Percentiles rank a stretch among this genome's conserved stretches.
These are phyloP conservation scores for Erodium trifolium DNA, from an alignment of 441 rosid genomes.

Conservation along the genomic window DNA sequence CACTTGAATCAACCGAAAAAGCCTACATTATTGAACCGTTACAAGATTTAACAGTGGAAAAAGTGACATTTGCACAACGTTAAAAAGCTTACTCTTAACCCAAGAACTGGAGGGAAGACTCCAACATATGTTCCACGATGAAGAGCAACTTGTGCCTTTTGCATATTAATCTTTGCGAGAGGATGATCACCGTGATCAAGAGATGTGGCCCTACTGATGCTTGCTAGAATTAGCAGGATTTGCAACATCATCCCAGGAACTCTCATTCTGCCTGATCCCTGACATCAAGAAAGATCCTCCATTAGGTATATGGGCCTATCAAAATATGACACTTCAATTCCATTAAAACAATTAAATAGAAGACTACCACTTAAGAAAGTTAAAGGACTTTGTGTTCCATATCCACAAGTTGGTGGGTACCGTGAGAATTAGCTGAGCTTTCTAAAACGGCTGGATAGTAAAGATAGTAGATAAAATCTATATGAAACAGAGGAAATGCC, in stretches of 20 bases:
- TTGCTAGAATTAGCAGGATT: slow-evolving; percentile 32
- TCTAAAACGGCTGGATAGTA: background rate
- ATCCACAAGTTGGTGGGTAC: background rate
- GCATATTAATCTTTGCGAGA: slow-evolving; percentile 51
- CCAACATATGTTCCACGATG: slow-evolving; percentile 37
- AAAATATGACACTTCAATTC: background rate
- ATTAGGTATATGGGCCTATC: background rate
- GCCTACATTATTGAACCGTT: background rate
- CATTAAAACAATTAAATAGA: background rate
- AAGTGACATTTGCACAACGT: background rate
- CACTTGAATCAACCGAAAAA: background rate
- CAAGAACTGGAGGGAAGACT: slow-evolving; percentile 57
- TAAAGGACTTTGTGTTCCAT: background rate
- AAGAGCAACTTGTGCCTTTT: slow-evolving; percentile 33
- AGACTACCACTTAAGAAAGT: background rate
- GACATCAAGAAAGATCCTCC: slow-evolving; percentile 12
- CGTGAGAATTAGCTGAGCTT: background rate
- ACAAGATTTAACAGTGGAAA: background rate
- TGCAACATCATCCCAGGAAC: slow-evolving; percentile 22
- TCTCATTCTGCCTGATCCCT: slow-evolving; percentile 29
- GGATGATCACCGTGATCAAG: slow-evolving; percentile 47
- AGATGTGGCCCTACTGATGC: slow-evolving; percentile 32
- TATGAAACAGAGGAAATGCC: background rate
- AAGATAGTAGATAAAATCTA: background rate
- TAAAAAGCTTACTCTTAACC: slow-evolving; percentile 36